A percentile compares a stretch with the other conserved stretches of the same genome.
Conservation (phyloP, 2,329 filamentous ascomycete species). For the Aphanocladium album region DNA sequence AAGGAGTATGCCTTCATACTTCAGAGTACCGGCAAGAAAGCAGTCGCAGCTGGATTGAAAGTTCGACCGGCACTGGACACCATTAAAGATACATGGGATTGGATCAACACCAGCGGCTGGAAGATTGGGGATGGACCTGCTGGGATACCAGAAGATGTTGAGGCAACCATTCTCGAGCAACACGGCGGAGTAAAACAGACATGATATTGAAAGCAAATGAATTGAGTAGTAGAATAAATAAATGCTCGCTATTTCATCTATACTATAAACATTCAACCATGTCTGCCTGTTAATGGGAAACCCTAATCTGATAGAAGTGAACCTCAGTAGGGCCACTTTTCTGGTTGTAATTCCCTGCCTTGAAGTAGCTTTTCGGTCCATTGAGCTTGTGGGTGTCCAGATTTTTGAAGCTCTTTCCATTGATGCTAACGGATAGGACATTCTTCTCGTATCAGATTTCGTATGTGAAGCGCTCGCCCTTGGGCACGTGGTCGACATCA, state of each 20-base stretch:
- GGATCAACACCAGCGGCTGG: conserved; percentile 5
- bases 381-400: conserved; percentile 25
- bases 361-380: conserved; percentile 31
- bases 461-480: conserved; percentile 31
- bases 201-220: neutral
- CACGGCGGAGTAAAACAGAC: neutral
- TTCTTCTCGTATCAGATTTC: conserved; percentile 32
- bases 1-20: neutral
- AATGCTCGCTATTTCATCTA: neutral
- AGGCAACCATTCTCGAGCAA: neutral
- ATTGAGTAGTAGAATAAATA: neutral
- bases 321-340: conserved; percentile 23
- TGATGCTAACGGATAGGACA: conserved; percentile 27
- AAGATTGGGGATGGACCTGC: neutral
- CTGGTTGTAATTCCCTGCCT: conserved; percentile 35
- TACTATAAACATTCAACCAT: neutral
- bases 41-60: conserved; percentile 1
- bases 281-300: conserved; percentile 13
- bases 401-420: conserved; percentile 21
- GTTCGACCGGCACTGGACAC: conserved; percentile 9
- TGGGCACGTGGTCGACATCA: conserved; percentile 26
- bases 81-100: conserved; percentile 14
- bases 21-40: conserved; percentile 1
- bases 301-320: conserved; percentile 19
- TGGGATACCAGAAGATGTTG: conserved; percentile 6